Conservation (phyloP, 2,329 filamentous ascomycete genomes). For the Cladosporium colombiae region DNA sequence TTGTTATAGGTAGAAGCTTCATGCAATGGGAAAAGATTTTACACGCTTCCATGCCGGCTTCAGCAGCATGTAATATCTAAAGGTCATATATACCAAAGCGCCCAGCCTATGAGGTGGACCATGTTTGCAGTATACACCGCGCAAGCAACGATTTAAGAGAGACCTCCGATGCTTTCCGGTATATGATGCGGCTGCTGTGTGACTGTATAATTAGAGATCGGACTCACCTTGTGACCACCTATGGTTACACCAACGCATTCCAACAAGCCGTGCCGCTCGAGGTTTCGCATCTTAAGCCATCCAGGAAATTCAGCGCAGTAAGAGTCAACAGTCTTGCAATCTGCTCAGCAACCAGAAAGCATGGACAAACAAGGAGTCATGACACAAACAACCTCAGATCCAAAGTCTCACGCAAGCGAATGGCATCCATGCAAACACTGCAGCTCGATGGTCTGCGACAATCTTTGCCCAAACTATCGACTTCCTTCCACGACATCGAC, state of each 20-base stretch:
- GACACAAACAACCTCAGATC: not conserved
- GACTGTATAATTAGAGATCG: not conserved
- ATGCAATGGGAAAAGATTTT: not conserved
- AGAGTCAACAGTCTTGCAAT: not conserved
- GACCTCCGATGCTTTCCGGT: not conserved
- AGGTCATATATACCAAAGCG: too few relatives aligned
- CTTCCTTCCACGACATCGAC: not conserved
- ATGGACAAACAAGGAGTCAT: not conserved
- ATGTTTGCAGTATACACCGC: not conserved
- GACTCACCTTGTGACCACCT: conserved; percentile 5
- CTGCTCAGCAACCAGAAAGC: not conserved
- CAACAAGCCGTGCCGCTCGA: not conserved
- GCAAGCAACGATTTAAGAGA: not conserved
- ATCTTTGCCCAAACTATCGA: conserved; percentile 2
- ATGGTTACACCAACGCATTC: conserved; percentile 19
- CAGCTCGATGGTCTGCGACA: conserved; percentile 17
- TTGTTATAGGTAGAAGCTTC: not conserved
- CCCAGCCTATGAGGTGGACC: too few relatives aligned
- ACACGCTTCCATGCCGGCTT: not conserved
- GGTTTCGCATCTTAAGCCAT: not conserved
- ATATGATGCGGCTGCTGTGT: not conserved
- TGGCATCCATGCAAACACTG: conserved; percentile 19
- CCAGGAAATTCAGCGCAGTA: not conserved
- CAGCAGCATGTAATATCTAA: not conserved
- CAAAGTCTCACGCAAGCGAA: conserved; percentile 6